phyloP scores from a whole-genome alignment of 495 filamentous ascomycete genomes.

The Parathielavia hyrcaniae region DNA sequence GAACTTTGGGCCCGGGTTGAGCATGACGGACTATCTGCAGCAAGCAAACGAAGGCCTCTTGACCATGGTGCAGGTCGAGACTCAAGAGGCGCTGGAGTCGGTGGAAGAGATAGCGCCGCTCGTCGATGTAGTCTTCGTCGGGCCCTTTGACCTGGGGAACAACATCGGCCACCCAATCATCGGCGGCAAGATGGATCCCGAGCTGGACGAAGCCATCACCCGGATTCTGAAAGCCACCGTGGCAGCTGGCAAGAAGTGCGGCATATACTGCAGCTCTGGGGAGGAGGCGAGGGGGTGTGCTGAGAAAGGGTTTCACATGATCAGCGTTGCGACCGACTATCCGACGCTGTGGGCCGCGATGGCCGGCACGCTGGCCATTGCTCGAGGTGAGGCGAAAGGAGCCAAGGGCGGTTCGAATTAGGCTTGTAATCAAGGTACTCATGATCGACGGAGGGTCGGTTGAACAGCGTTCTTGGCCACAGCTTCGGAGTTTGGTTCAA shows the following conservation, averaged over 20 bases:
- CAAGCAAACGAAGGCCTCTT: conserved; percentile 66
- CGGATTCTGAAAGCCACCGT: conserved; percentile 57
- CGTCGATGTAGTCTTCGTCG: conserved; percentile 70
- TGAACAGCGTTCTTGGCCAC: not conserved
- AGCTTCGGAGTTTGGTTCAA: not conserved
- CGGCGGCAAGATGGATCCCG: conserved; percentile 53
- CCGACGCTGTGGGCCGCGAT: conserved; percentile 47
- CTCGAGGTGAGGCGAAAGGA: conserved; percentile 36
- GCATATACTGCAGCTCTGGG: conserved; percentile 68
- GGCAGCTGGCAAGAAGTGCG: conserved; percentile 64
- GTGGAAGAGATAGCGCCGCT: conserved; percentile 68
- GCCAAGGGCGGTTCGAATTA: conserved; percentile 28
- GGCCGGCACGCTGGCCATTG: conserved; percentile 38
- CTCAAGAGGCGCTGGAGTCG: conserved; percentile 61
- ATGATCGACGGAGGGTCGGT: not conserved
- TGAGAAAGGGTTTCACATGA: conserved; percentile 71
- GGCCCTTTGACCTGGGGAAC: conserved; percentile 70
- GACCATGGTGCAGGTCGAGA: conserved; percentile 80
- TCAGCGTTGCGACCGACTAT: conserved; percentile 58
- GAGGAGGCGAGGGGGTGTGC: conserved; percentile 57
- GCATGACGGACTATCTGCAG: conserved; percentile 59
- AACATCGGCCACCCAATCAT: conserved; percentile 68
- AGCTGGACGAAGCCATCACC: conserved; percentile 62
- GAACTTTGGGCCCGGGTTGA: conserved; percentile 50
- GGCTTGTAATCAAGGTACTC: conserved; percentile 1